A percentile compares a stretch with the other conserved stretches of the same genome.
These are phyloP conservation scores for Dissophora ornata DNA, from an alignment of 192 early-diverging fungal species.

Conservation along the genomic window DNA sequence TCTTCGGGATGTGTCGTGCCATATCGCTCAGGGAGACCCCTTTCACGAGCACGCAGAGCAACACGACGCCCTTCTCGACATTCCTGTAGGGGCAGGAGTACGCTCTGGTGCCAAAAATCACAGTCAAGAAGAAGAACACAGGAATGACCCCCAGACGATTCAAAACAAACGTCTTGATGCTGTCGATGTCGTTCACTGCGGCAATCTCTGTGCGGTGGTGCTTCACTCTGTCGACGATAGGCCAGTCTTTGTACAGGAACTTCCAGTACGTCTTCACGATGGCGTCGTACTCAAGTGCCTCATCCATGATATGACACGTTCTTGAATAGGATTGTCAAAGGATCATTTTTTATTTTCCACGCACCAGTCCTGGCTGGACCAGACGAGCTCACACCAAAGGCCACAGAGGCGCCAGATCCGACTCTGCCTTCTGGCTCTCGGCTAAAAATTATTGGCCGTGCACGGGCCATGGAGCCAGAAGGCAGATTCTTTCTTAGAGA, in stretches of 20 bases:
- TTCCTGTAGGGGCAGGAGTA: slow-evolving; percentile 9
- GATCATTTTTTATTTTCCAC: too few species aligned
- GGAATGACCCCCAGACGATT: slow-evolving; percentile 13
- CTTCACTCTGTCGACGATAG: slow-evolving; percentile 8
- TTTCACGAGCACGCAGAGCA: slow-evolving; percentile 7
- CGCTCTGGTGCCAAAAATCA: slow-evolving; percentile 5
- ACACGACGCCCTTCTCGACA: slow-evolving; percentile 11
- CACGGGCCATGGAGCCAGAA: too few species aligned
- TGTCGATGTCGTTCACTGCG: slow-evolving; percentile 3
- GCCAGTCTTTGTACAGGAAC: slow-evolving; percentile 20
- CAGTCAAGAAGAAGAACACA: slow-evolving; percentile 13
- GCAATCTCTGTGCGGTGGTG: slow-evolving; percentile 20
- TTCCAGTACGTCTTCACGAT: slow-evolving; percentile 7
- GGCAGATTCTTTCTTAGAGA: too few species aligned
- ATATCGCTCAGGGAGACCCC: slow-evolving; percentile 9
- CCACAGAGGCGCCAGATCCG: too few species aligned
- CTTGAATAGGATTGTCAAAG: too few species aligned
- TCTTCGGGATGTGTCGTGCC: slow-evolving; percentile 14
- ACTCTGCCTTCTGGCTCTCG: too few species aligned
- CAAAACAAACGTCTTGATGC: slow-evolving; percentile 15
- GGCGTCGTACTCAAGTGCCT: not conserved
- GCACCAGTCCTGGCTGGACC: too few species aligned
- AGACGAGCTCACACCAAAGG: too few species aligned
- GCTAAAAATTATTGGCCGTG: too few species aligned
- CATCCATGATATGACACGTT: slow-evolving; percentile 1